Evolutionary conservation across 169 alveolate species (phyloP), one percentile per base, ranked within the genome.

Genomic region (Toxoplasma gondii): DNA sequence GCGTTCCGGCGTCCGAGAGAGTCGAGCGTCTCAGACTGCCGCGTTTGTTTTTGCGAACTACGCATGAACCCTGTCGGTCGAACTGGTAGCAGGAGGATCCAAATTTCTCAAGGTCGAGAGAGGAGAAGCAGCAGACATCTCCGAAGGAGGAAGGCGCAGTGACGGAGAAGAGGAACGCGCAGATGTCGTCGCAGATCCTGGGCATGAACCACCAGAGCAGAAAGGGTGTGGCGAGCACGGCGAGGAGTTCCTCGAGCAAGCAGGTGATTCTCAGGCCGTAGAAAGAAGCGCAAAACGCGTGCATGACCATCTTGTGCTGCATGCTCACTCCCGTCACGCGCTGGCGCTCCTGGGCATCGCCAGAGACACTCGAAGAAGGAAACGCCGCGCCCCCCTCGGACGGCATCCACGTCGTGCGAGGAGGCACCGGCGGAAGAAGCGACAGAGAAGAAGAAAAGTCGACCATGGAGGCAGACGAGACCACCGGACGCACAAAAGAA

Each of bases 301-400:
- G 24, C 91, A 54, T 91, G 69, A 53, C 94, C 69, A 45, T 34
- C n/a, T 80, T 81, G 94, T 91, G 94, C 87, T 69, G 93, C 74
- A 5, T 9, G 19, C 86, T 31, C 74, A 88, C 88, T 0, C 58
- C 88, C 58, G 84, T 74, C 84, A 74, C 45, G 84, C 84, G 84
- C 84, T 22, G 84, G 2, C n/a, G 41, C 84, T 31, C 45, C 84
- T 74, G n/a, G 84, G 9, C 43, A 10, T 34, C 84, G 22, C 43
- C 84, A 22, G 2, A 22, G 10, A 17, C 39, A n/a, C 45, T 5
- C 24, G 81, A 69, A 17, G 81, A 69, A 69, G 41, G 36, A 29
- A 69, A 69, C 34, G n/a, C 31, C 5, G 81, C 5, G 10, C 34
- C n/a, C 43, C n/a, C 27, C 19, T 12, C 44, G 19, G 5, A 1